Percentiles rank a stretch among this genome's conserved stretches.
phyloP scores from a whole-genome alignment of 2,329 filamentous ascomycete species.

The Penicillium psychrosexuale region DNA sequence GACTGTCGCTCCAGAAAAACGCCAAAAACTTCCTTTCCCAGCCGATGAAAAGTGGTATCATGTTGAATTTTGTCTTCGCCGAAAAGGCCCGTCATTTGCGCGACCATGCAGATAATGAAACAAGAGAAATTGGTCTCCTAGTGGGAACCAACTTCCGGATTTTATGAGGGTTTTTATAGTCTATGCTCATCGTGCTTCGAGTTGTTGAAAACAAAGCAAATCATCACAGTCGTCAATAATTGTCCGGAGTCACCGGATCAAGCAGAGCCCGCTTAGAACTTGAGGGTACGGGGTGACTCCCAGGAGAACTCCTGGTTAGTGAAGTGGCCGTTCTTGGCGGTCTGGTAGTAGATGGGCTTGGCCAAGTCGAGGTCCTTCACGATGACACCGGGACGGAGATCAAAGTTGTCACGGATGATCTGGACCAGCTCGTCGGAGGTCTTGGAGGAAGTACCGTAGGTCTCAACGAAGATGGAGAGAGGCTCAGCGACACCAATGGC shows the following conservation, averaged over 20 bases:
- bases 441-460: conserved; percentile 91
- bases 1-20: conserved; percentile 42
- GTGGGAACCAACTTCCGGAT: conserved; percentile 13
- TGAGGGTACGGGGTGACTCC: conserved; percentile 96
- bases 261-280: conserved; percentile 63
- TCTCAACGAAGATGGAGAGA: conserved; percentile 95
- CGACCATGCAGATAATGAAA: conserved; percentile 42
- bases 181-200: conserved; percentile 46
- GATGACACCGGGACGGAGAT: conserved; percentile 96
- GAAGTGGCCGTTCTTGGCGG: conserved; percentile 99
- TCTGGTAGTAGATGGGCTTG: conserved; percentile 97
- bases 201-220: conserved; percentile 52
- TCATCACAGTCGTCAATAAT: conserved; percentile 45
- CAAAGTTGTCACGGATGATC: conserved; percentile 95
- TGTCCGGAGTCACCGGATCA: conserved; percentile 20
- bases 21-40: conserved; percentile 41
- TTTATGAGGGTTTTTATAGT: conserved; percentile 28
- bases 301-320: conserved; percentile 97
- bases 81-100: conserved; percentile 34
- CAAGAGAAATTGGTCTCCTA: conserved; percentile 26
- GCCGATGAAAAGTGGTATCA: conserved; percentile 47
- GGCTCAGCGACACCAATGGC: conserved; percentile 98
- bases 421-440: conserved; percentile 87
- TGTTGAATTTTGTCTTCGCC: conserved; percentile 48
- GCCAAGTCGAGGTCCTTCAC: conserved; percentile 94